Conservation (phyloP, 2,329 filamentous ascomycete genomes). For the Ceratocystis harringtonii region DNA sequence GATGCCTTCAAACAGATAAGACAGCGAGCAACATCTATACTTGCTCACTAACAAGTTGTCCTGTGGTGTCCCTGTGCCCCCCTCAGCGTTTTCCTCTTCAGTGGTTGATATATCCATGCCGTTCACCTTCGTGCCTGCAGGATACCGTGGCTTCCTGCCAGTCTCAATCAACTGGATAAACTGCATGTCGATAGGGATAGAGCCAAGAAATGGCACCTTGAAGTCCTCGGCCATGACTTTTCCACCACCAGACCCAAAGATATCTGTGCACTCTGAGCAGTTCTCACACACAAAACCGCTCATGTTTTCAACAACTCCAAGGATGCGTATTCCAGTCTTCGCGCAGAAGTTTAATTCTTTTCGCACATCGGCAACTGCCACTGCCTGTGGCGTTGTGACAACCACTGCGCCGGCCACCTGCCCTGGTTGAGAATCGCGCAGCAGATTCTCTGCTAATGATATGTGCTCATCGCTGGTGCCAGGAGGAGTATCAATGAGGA, state of each 20-base stretch:
- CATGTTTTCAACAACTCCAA: constrained; percentile 97
- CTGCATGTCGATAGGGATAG: constrained; percentile 81
- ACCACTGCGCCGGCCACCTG: constrained; percentile 79
- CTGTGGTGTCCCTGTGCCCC: constrained; percentile 15
- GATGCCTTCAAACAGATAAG: constrained; percentile 52
- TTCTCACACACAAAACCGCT: constrained; percentile 72
- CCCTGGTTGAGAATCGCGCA: constrained; percentile 45
- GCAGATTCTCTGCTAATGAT: constrained; percentile 73
- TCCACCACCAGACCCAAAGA: constrained; percentile 85
- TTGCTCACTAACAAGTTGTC: constrained; percentile 46
- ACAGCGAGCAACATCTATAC: constrained; percentile 57
- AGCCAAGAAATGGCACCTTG: constrained; percentile 66
- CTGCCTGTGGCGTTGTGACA: constrained; percentile 90
- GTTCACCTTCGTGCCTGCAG: constrained; percentile 48
- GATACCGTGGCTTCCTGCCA: constrained; percentile 47
- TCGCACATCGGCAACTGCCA: constrained; percentile 82
- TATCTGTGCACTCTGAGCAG: constrained; percentile 74
- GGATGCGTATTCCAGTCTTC: constrained; percentile 63
- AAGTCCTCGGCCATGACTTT: constrained; percentile 81
- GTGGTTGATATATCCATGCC: constrained; percentile 36
- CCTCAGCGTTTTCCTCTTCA: constrained; percentile 5
- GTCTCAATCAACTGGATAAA: constrained; percentile 82
- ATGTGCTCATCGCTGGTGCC: constrained; percentile 97
- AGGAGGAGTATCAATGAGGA: constrained; percentile 90
- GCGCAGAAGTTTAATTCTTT: constrained; percentile 89